These are phyloP conservation scores for Globisporangium apiculatum DNA, from an alignment of 352 stramenopile genomes.

Conservation along the genomic window DNA sequence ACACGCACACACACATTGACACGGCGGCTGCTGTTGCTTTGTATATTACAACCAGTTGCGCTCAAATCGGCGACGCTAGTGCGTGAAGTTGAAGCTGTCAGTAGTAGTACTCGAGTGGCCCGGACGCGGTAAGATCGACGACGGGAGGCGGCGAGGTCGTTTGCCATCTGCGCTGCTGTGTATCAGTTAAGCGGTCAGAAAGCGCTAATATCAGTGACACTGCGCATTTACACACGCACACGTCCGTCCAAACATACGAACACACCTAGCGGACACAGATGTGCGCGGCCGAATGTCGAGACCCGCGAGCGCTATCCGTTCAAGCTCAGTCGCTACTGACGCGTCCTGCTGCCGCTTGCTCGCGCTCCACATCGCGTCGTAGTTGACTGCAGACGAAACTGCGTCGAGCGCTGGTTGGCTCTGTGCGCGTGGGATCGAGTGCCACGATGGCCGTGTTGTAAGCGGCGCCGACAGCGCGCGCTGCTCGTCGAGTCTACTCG, in stretches of 20 bases:
- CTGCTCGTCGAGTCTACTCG: slow-evolving; percentile 22
- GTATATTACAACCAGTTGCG: no score
- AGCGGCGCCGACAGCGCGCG: slow-evolving; percentile 28
- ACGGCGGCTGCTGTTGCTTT: no score
- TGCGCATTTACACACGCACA: background rate
- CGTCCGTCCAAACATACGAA: no score
- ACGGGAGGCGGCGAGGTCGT: slow-evolving; percentile 29
- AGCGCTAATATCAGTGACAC: background rate
- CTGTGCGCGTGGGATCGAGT: slow-evolving; percentile 24
- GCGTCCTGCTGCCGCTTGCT: slow-evolving; percentile 18
- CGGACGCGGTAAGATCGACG: slow-evolving; percentile 27
- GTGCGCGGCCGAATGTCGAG: slow-evolving; percentile 22
- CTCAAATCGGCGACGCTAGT: no score
- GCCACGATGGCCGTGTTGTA: slow-evolving; percentile 11
- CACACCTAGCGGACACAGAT: background rate
- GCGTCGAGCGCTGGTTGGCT: slow-evolving; percentile 23
- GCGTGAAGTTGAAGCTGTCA: slow-evolving; percentile 31
- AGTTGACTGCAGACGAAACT: slow-evolving; percentile 19
- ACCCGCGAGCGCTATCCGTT: slow-evolving; percentile 22
- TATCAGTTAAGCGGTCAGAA: background rate
- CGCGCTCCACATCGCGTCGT: slow-evolving; percentile 63
- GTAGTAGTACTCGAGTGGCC: slow-evolving; percentile 9
- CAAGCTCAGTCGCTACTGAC: slow-evolving; percentile 9
- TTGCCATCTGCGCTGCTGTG: slow-evolving; percentile 9
- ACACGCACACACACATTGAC: no score